These are phyloP conservation scores for Fonsecaea nubica DNA, from an alignment of 2,329 filamentous ascomycete species.

Conservation along the genomic window DNA sequence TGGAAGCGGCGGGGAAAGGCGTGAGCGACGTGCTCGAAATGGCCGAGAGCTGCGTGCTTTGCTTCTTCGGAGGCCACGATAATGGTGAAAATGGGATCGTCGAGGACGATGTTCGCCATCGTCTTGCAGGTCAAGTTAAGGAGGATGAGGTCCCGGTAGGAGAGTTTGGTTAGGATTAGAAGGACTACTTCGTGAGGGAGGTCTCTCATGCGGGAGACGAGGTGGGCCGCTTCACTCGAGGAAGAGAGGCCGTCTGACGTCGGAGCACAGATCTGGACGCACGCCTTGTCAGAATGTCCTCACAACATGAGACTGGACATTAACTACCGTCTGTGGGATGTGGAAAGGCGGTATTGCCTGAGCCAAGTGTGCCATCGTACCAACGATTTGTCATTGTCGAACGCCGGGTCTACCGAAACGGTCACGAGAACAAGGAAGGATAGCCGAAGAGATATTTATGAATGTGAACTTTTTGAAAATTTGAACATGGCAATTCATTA, in stretches of 20 bases:
- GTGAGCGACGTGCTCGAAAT: neutral
- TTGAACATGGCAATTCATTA: neutral
- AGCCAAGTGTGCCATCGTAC: neutral
- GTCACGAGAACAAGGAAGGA: neutral
- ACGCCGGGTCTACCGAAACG: neutral
- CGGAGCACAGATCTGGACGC: neutral
- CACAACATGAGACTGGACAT: neutral
- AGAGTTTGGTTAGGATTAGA: neutral
- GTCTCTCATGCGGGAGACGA: neutral
- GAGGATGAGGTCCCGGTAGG: slow-evolving; percentile 5
- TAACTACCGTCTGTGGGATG: slow-evolving; percentile 4
- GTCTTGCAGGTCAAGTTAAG: slow-evolving; percentile 12
- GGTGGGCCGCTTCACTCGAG: neutral
- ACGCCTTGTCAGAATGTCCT: neutral
- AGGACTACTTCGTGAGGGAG: neutral
- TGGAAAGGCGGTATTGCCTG: slow-evolving; percentile 1
- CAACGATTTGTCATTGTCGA: neutral
- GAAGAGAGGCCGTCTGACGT: neutral
- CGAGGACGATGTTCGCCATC: slow-evolving; percentile 6
- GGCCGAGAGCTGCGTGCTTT: neutral
- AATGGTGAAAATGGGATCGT: slow-evolving; percentile 1
- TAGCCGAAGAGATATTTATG: slow-evolving; percentile 1
- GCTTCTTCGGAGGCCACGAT: slow-evolving; percentile 3
- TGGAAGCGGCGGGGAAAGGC: neutral
- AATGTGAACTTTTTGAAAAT: neutral